Base-by-base conservation (phyloP, 805 yeast species). In the Saccharomyces mikatae region DNA sequence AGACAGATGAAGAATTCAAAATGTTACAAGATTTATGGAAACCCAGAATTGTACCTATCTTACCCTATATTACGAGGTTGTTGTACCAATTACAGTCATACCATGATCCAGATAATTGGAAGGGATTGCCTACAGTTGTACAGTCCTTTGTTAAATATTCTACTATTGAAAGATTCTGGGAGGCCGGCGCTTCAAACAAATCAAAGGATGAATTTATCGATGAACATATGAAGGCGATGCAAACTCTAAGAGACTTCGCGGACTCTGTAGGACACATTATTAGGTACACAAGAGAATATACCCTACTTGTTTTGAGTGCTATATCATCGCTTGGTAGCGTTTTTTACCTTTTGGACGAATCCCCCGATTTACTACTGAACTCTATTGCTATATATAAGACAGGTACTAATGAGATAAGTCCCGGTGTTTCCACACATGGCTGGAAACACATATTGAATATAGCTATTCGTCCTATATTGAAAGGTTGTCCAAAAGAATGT, bases 401-500 rank as follows among this genome's bases (percentile, higher is more conserved):
- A 4, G 87, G 84, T 57, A 76, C 84, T 5, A 61, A 61, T 28
- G 60, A 57, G 6, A 68, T 69, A 14, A 70, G 74, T 54, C 82
- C 84, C 4, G 99, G 99, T 17, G 85, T 94, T 21, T 89, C 98
- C 0, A 76, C 89, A 46, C 98, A 94, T 71, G 88, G 96, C 27
- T 94, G 99, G 99, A 86, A 96, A 59, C 99, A 95, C 67, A 87
- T 94, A 84, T 83, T 92, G 47, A 91, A 92, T 60, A 80, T 92
- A 48, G 94, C 94, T 54, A 78, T 94, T 52, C 79, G 98, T 60
- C 87, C 89, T 54, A 86, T 90, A 8, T 81, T 94, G 47, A 86
- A 89, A 62, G 87, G 89, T 67, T 94, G 99, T 70, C 99, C 99
- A 1, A 76, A 79, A 1, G 79, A 78, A 47, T 80, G 76, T 64